Evolutionary conservation across 202 grass and related monocot genomes (phyloP).

Genomic region (Sporobolus alterniflorus): DNA sequence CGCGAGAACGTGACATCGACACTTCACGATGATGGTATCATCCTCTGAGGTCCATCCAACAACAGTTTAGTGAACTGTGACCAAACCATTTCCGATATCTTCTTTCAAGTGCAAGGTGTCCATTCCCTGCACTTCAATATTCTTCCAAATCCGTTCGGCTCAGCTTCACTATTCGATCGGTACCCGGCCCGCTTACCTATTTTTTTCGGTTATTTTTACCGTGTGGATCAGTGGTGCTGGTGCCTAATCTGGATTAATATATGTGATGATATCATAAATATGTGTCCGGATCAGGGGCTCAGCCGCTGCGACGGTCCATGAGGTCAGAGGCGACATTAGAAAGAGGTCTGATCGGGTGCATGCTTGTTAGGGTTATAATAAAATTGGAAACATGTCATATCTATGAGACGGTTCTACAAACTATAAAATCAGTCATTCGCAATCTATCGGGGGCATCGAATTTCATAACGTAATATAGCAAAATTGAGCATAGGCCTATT

Average conservation of each 20-base stretch:
- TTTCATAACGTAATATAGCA: no score
- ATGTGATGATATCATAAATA: no score
- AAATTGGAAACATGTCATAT: no score
- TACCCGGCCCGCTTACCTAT: neutral
- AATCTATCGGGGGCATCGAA: no score
- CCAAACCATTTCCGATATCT: slow-evolving; percentile 18
- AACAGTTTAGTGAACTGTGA: slow-evolving; percentile 21
- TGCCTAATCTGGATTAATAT: neutral
- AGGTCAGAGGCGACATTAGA: no score
- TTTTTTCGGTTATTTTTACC: neutral
- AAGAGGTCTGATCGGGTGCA: no score
- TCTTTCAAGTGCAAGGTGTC: neutral
- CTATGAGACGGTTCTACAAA: no score
- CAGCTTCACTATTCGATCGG: slow-evolving; percentile 17
- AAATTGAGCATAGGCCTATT: no score
- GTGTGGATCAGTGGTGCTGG: neutral
- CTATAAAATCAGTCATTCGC: no score
- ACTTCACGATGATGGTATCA: slow-evolving; percentile 15
- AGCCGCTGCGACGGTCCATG: no score
- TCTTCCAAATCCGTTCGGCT: slow-evolving; percentile 28
- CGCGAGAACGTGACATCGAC: neutral
- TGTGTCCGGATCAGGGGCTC: no score
- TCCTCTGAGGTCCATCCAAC: neutral
- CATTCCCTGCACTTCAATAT: neutral
- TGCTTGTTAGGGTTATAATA: no score